Evolutionary conservation across 345 rosid genomes (phyloP), one percentile per base, ranked within the genome.

Genomic region (Erodium maritimum): DNA sequence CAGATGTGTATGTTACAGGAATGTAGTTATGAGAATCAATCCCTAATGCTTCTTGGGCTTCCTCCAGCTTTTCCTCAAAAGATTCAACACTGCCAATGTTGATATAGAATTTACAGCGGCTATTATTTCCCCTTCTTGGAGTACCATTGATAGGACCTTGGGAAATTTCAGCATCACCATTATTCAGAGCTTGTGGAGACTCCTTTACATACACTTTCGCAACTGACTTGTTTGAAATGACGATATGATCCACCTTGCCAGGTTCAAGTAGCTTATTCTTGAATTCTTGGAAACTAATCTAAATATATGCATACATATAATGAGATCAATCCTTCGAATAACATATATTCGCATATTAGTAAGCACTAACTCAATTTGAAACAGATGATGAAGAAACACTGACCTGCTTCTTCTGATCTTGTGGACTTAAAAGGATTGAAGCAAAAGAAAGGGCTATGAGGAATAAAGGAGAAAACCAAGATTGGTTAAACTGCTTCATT

Each of bases 271-370:
- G 84, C 82, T 85, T 85, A 78, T 90, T 89, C 58, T 83, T 87
- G 80, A 89, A 89, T 75, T 89, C 99, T 64, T 93, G 99, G 80
- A 93, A 93, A 62, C 96, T 89, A 69, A 93, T 87, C 99, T 93
- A 88, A 42, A 42, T 0, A 42, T 14, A 42, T 42, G 1, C 48
- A 42, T 42, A 42, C 14, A 42, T 29, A 29, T 29, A 11, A 29
- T 29, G 37, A 29, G 37, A 29, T 29, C 37, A 29, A 29, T 29
- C 37, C 37, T 1, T 42, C 17, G 17, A 42, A 42, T 14, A 11
- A 42, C 48, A 13, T 42, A 42, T 42, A 14, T 42, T 16, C 14
- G 37, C 37, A 29, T 29, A 29, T 29, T 3, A 29, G 37, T 29
- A 29, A 29, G 37, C 37, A 42, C 48, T 10, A 42, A 10, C 48